Conservation (phyloP, 1,284 basidiomycete genomes). For the Pseudozyma hubeiensis region DNA sequence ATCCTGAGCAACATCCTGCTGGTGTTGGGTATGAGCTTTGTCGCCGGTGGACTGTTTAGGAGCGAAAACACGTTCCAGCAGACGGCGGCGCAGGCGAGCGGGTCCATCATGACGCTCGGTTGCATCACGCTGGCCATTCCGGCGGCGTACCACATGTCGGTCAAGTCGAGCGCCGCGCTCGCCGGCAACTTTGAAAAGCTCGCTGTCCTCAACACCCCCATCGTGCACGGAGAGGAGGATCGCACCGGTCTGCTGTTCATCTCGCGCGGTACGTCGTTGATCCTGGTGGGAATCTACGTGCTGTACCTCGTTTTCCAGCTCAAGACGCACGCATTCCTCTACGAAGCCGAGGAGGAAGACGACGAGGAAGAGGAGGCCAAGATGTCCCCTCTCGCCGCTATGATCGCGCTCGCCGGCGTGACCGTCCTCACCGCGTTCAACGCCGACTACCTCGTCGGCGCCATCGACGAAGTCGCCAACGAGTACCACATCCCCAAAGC, state of each 20-base stretch:
- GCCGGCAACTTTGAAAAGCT: constrained; percentile 57
- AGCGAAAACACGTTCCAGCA: constrained; percentile 65
- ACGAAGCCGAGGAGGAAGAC: constrained; percentile 55
- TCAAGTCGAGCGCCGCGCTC: constrained; percentile 59
- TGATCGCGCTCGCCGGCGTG: constrained; percentile 57
- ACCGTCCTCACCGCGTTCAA: constrained; percentile 66
- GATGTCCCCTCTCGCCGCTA: constrained; percentile 64
- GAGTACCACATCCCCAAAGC: constrained; percentile 67
- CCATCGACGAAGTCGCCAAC: constrained; percentile 66
- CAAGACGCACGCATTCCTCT: constrained; percentile 65
- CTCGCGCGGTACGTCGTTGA: constrained; percentile 63
- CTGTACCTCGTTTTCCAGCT: constrained; percentile 74
- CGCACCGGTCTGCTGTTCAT: constrained; percentile 63
- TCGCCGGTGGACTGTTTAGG: constrained; percentile 66
- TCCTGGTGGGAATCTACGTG: constrained; percentile 84
- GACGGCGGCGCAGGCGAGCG: constrained; percentile 66
- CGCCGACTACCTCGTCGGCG: constrained; percentile 69
- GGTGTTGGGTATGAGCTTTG: constrained; percentile 65
- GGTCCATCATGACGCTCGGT: constrained; percentile 81
- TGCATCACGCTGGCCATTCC: constrained; percentile 91
- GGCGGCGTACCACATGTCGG: constrained; percentile 78
- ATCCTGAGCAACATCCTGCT: constrained; percentile 66
- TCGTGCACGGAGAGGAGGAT: constrained; percentile 29
- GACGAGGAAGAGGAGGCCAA: constrained; percentile 62
- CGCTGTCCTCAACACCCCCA: constrained; percentile 26